A percentile compares a stretch with the other conserved stretches of the same genome.
Evolutionary conservation across 2,329 filamentous ascomycete genomes (phyloP).

Genomic region (Ascochyta rabiei): DNA sequence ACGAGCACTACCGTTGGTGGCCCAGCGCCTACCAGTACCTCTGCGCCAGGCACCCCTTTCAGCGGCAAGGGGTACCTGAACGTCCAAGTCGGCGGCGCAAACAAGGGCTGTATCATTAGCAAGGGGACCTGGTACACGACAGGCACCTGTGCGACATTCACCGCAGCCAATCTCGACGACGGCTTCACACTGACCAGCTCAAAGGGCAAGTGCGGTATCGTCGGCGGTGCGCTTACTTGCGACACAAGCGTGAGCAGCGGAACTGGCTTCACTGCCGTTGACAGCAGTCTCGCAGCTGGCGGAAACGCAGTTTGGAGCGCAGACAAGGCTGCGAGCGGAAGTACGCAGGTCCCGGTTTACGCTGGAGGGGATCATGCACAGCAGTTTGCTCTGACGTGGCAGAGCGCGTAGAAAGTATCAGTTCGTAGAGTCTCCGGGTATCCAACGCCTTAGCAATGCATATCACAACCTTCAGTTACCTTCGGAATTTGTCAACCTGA

Average conservation of each 20-base stretch:
- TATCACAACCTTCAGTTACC: background rate
- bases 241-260: slow-evolving; percentile 53
- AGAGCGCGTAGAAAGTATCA: slow-evolving; percentile 27
- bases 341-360: slow-evolving; percentile 54
- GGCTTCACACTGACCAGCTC: slow-evolving; percentile 43
- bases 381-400: slow-evolving; percentile 48
- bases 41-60: slow-evolving; percentile 54
- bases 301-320: slow-evolving; percentile 53
- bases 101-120: slow-evolving; percentile 70
- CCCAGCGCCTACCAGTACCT: slow-evolving; percentile 39
- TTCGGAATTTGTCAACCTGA: background rate
- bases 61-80: slow-evolving; percentile 66
- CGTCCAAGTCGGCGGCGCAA: slow-evolving; percentile 56
- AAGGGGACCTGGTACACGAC: slow-evolving; percentile 70
- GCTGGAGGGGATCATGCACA: slow-evolving; percentile 41
- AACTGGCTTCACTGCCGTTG: slow-evolving; percentile 50
- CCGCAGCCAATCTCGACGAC: slow-evolving; percentile 51
- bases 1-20: slow-evolving; percentile 36
- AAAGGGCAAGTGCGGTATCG: slow-evolving; percentile 59
- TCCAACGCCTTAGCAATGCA: slow-evolving; percentile 10
- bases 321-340: slow-evolving; percentile 50
- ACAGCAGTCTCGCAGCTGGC: slow-evolving; percentile 46
- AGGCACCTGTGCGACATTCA: slow-evolving; percentile 72
- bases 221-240: slow-evolving; percentile 61
- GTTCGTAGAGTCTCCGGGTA: background rate